These are phyloP conservation scores for Striga hermonthica DNA, from an alignment of 305 asterid species.

Conservation along the genomic window DNA sequence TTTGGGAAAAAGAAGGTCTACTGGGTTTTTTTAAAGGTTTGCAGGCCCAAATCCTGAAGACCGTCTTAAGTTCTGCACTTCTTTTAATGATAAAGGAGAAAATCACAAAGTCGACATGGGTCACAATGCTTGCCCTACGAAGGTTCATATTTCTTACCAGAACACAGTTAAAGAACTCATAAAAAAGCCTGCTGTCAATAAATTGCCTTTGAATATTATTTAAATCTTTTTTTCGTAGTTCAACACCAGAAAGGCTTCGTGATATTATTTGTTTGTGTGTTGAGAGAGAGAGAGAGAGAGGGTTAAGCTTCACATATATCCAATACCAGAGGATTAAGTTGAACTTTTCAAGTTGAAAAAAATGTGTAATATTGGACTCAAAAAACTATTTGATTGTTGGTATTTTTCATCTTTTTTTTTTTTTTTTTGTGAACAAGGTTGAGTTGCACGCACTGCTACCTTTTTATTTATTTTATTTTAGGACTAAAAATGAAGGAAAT, in stretches of 20 bases:
- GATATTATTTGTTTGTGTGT: not conserved
- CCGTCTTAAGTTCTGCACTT: conserved; percentile 86
- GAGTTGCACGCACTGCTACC: too few relatives aligned
- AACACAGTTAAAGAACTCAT: conserved; percentile 60
- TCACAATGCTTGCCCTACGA: conserved; percentile 56
- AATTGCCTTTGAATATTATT: too few relatives aligned
- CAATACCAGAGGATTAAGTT: not conserved
- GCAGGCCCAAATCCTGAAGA: conserved; percentile 87
- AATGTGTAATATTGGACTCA: too few relatives aligned
- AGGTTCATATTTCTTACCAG: conserved; percentile 48
- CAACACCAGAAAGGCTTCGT: conserved; percentile 3
- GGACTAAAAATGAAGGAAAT: too few relatives aligned
- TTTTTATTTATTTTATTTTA: too few relatives aligned
- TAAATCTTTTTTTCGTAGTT: conserved; percentile 6
- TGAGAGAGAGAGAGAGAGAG: too few relatives aligned
- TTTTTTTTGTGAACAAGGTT: too few relatives aligned
- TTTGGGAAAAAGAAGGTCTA: conserved; percentile 81
- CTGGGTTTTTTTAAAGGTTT: conserved; percentile 87
- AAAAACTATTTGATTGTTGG: too few relatives aligned
- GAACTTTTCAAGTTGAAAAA: too few relatives aligned
- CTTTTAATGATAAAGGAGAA: conserved; percentile 92
- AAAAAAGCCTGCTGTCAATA: not conserved
- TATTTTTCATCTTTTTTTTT: too few relatives aligned
- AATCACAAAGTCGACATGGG: conserved; percentile 86
- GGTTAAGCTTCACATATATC: too few relatives aligned